A percentile compares a stretch with the other conserved stretches of the same genome.
phyloP scores from a whole-genome alignment of 331 rosid species.

The Malus hybrid region DNA sequence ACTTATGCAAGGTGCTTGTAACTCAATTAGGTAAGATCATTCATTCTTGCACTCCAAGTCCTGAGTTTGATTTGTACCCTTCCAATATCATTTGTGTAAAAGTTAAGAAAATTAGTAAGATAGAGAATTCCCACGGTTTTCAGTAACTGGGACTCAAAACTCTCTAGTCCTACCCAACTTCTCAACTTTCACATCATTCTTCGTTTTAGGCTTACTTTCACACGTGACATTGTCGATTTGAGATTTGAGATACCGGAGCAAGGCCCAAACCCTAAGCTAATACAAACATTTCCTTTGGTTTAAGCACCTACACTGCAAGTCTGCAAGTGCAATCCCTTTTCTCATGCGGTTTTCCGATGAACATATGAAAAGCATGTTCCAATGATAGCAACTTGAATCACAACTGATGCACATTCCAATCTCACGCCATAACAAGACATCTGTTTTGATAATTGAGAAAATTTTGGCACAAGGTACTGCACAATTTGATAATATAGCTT shows the following conservation, averaged over 20 bases:
- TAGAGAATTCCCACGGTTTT: not conserved
- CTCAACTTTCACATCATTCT: not conserved
- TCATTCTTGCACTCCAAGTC: no score
- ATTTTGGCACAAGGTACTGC: no score
- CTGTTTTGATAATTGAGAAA: no score
- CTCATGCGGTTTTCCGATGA: no score
- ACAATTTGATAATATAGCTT: no score
- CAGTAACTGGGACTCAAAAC: not conserved
- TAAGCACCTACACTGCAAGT: not conserved
- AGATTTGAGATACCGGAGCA: not conserved
- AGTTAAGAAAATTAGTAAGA: no score
- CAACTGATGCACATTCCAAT: no score
- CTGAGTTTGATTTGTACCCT: no score
- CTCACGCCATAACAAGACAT: no score
- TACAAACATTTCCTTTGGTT: not conserved
- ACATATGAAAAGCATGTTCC: not conserved
- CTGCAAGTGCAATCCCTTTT: not conserved
- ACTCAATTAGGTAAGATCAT: no score
- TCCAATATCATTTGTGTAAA: no score
- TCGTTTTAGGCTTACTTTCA: not conserved
- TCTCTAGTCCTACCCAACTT: not conserved
- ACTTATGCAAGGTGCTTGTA: no score
- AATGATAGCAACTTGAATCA: not conserved
- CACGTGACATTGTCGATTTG: not conserved
- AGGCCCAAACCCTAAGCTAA: not conserved